These are phyloP conservation scores for Thelephora terrestris DNA, from an alignment of 1,284 basidiomycete genomes.

Conservation along the genomic window DNA sequence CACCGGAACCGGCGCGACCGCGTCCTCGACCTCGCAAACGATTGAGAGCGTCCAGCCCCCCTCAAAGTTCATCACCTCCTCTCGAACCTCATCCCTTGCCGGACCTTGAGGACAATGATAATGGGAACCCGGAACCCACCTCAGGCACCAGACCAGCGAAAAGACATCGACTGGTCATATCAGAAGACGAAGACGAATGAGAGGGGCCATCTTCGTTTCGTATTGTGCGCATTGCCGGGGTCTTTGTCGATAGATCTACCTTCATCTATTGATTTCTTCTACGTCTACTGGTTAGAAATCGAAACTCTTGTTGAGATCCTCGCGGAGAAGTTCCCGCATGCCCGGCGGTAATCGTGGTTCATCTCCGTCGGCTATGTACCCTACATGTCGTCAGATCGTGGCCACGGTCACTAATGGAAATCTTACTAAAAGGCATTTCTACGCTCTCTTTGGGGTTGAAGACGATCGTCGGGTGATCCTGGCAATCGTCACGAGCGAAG, in stretches of 20 bases:
- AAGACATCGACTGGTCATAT: constrained; percentile 31
- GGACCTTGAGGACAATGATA: background rate
- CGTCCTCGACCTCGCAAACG: constrained; percentile 16
- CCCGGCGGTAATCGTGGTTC: constrained; percentile 79
- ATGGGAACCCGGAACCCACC: background rate
- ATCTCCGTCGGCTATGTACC: constrained; percentile 45
- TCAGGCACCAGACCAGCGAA: constrained; percentile 6
- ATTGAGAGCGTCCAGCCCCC: background rate
- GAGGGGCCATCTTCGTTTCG: too few relatives aligned
- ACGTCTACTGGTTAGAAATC: constrained; percentile 43
- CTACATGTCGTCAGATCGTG: constrained; percentile 23
- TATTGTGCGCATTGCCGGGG: too few relatives aligned
- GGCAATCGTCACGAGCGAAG: background rate
- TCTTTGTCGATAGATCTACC: too few relatives aligned
- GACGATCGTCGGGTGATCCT: constrained; percentile 81
- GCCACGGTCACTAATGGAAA: background rate
- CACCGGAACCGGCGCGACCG: constrained; percentile 15
- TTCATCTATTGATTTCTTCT: background rate
- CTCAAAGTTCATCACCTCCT: background rate
- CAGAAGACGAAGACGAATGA: constrained; percentile 32
- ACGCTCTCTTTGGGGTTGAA: constrained; percentile 82
- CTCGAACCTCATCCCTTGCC: background rate
- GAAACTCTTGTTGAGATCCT: constrained; percentile 81
- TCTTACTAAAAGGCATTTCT: constrained; percentile 89
- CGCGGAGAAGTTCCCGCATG: constrained; percentile 77